These are phyloP conservation scores for Populus hybrid DNA, from an alignment of 441 rosid genomes.

Conservation along the genomic window DNA sequence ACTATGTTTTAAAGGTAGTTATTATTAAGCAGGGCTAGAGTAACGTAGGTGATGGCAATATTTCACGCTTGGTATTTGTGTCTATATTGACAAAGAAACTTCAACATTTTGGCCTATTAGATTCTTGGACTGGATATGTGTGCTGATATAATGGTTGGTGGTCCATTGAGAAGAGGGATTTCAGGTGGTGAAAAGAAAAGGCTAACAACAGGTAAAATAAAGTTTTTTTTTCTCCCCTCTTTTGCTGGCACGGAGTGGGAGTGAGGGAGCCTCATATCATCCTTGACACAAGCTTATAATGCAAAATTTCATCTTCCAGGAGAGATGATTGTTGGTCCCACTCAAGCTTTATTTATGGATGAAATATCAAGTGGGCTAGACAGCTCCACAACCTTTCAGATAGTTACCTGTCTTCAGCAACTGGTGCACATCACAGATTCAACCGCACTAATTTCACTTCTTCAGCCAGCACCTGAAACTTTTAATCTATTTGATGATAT, in stretches of 20 bases:
- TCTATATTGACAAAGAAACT: neutral
- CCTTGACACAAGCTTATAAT: neutral
- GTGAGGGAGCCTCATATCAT: neutral
- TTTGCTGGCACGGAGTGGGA: neutral
- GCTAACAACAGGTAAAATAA: slow-evolving; percentile 21
- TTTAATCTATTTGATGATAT: slow-evolving; percentile 74
- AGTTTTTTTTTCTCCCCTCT: neutral
- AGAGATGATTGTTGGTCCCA: slow-evolving; percentile 86
- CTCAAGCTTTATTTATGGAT: slow-evolving; percentile 78
- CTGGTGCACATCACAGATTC: slow-evolving; percentile 67
- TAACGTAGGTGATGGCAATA: too few species aligned
- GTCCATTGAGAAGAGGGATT: slow-evolving; percentile 21
- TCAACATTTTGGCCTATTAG: neutral
- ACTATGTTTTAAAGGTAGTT: too few species aligned
- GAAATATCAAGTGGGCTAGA: slow-evolving; percentile 87
- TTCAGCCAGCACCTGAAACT: slow-evolving; percentile 79
- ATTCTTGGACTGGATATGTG: slow-evolving; percentile 22
- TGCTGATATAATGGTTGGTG: slow-evolving; percentile 17
- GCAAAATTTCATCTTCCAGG: slow-evolving; percentile 30
- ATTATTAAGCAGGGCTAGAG: too few species aligned
- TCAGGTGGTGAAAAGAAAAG: slow-evolving; percentile 26
- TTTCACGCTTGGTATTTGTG: neutral
- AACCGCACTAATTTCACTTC: slow-evolving; percentile 34
- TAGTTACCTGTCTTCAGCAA: slow-evolving; percentile 74
- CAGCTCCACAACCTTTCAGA: slow-evolving; percentile 71